Percentiles rank a stretch among this genome's conserved stretches.
Conservation (phyloP, 164 flowering plant species). For the Malania oleifera region DNA sequence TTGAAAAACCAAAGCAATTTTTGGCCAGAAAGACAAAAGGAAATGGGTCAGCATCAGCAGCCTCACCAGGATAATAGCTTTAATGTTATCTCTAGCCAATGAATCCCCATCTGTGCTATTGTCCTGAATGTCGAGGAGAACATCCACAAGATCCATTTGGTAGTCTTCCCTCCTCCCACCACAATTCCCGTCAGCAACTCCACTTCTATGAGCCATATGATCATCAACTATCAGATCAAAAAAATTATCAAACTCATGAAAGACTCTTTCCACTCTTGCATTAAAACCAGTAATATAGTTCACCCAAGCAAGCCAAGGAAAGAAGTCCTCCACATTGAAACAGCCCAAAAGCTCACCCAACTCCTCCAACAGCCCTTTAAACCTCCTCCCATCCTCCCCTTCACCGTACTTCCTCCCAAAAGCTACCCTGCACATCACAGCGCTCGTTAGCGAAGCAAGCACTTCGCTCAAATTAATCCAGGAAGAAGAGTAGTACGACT, state of each 20-base stretch:
- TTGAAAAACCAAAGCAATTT: no score
- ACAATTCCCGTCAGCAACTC: neutral
- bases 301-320: conserved; percentile 25
- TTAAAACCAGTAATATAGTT: conserved; percentile 18
- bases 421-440: conserved; percentile 10
- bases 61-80: conserved; percentile 27
- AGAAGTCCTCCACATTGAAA: conserved; percentile 16
- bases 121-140: conserved; percentile 25
- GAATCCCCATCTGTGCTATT: conserved; percentile 7
- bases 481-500: neutral
- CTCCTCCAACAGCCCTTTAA: conserved; percentile 10
- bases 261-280: conserved; percentile 14
- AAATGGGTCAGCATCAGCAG: neutral
- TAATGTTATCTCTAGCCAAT: conserved; percentile 19
- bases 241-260: conserved; percentile 16
- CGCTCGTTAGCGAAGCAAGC: neutral
- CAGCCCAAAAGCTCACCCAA: conserved; percentile 11
- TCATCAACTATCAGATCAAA: conserved; percentile 23
- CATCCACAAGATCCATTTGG: conserved; percentile 27
- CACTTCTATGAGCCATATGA: conserved; percentile 2
- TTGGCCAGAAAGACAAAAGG: neutral
- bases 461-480: conserved; percentile 9
- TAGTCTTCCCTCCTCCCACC: neutral
- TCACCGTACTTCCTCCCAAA: conserved; percentile 15
- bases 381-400: conserved; percentile 9